Evolutionary conservation across 805 yeast species (phyloP), one percentile per base, ranked within the genome.

Genomic region (Starmerella scarabaei): DNA sequence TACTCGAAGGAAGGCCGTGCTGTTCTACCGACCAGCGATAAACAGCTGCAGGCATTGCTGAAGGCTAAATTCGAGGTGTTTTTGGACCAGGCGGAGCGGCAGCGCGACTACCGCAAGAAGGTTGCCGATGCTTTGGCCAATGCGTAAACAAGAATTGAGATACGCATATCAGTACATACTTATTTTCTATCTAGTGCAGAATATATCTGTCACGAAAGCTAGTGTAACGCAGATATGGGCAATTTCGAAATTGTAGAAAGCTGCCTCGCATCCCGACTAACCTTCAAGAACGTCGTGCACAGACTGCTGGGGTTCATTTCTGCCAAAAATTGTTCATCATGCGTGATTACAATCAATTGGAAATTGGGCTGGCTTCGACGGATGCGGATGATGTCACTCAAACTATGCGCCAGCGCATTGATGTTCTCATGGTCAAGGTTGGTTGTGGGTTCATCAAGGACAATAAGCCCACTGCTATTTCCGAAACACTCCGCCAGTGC

Each of bases 401-500:
- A 65, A 1, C 94, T 77, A 48, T 68, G 72, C 0, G 97, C 98
- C 44, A 91, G 68, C 29, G 94, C 75, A 51, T 80, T 93, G 38
- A 86, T 75, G 54, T 91, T 91, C 43, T 81, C 94, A 36, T 72
- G 74, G 60, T 91, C 99, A 42, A 91, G 66, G 53, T 91, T 91
- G 0, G 98, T 91, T 0, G 99, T 91, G 7, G 99, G 99, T 61
- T 91, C 99, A 61, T 91, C 99, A 30, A 91, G 66, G 0, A 97
- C 94, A 51, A 91, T 83, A 60, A 91, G 80, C 36, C 98, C 98
- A 64, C 95, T 88, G 55, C 81, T 83, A 1, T 77, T 69, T 6
- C 98, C 97, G 64, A 91, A 88, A 53, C 96, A 83, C 59, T 91
- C 97, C 1, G 97, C 91, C 35, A 91, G 64, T 0, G 96, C 95